Base-by-base conservation (phyloP, 2,329 filamentous ascomycete species). In the Onygena corvina region DNA sequence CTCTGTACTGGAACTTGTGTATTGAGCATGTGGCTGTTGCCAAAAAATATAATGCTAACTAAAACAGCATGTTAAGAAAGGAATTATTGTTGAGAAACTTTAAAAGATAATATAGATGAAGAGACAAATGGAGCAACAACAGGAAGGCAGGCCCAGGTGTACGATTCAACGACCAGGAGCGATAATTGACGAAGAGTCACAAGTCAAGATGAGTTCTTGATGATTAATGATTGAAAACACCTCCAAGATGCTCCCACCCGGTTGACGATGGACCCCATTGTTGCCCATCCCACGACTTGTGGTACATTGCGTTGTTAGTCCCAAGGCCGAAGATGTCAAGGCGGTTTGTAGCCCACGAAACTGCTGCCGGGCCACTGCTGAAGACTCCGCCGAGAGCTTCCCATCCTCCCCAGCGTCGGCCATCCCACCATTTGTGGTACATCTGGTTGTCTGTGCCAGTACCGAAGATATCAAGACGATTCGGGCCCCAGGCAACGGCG, bases 311-410 rank as follows among this genome's bases (percentile, higher is more conserved):
- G 20, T 53, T 54, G 30, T 59, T 49, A 4, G 54, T 55, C 16
- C 57, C 55, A 8, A 55, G 38, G 2, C 52, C 52, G 40, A 60
- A 60, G 4, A 59, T 48, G 30, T 59, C 55, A n/a, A 57, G 50
- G n/a, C 57, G 49, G 27, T 50, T 50, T 1, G 34, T 33, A 3
- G 45, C 53, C 55, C 56, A 58, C 2, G 52, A 54, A 6, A 58
- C 52, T 12, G 55, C 51, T 1, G 47, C 44, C 11, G 56, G 56
- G 4, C 50, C 52, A 11, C 50, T 56, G 25, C 48, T 56, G 30
- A 57, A 56, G 14, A 53, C 46, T 2, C 56, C 56, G 8, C 56
- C 56, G 7, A 58, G 51, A 18, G 18, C 36, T 46, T 54, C 52
- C 52, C 52, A 54, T 12, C 45, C 52, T 8, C 23, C 20, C 49